Conservation (phyloP, 148 eudicot genomes). For the Camellia lanceoleosa region DNA sequence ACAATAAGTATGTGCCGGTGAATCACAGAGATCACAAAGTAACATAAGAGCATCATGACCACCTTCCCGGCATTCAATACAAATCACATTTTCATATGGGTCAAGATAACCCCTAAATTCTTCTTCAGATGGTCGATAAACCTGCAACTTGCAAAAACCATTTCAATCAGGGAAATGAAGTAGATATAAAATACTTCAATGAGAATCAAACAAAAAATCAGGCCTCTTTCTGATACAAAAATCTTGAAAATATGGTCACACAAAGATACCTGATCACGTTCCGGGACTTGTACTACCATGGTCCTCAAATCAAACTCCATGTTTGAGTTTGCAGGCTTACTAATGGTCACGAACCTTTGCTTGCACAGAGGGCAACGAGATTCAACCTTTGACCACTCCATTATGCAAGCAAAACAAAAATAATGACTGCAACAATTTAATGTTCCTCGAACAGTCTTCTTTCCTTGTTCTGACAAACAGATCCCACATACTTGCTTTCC, state of each 20-base stretch:
- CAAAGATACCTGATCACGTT: slow-evolving; percentile 77
- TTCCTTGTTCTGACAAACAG: slow-evolving; percentile 85
- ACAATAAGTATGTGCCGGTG: slow-evolving; percentile 91
- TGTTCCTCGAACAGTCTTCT: slow-evolving; percentile 73
- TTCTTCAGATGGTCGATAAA: slow-evolving; percentile 87
- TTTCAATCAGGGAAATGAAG: neutral
- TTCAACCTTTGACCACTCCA: slow-evolving; percentile 99
- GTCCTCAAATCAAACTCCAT: slow-evolving; percentile 44
- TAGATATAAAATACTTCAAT: no score
- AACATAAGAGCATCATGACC: slow-evolving; percentile 88
- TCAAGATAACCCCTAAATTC: slow-evolving; percentile 70
- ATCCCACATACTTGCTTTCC: slow-evolving; percentile 89
- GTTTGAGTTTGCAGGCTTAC: slow-evolving; percentile 54
- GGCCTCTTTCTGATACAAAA: neutral
- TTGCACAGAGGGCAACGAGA: slow-evolving; percentile 97
- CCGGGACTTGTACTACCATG: slow-evolving; percentile 56
- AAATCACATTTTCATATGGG: slow-evolving; percentile 70
- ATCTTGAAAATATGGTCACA: neutral
- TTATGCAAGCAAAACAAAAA: slow-evolving; percentile 88
- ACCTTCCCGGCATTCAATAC: slow-evolving; percentile 77
- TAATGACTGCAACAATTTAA: slow-evolving; percentile 86
- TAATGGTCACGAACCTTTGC: slow-evolving; percentile 74
- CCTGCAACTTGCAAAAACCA: slow-evolving; percentile 41
- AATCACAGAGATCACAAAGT: slow-evolving; percentile 86
- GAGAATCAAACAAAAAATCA: neutral